A percentile compares a stretch with the other conserved stretches of the same genome.
Conservation (phyloP, 495 filamentous ascomycete species). For the Penicillium alfredii region DNA sequence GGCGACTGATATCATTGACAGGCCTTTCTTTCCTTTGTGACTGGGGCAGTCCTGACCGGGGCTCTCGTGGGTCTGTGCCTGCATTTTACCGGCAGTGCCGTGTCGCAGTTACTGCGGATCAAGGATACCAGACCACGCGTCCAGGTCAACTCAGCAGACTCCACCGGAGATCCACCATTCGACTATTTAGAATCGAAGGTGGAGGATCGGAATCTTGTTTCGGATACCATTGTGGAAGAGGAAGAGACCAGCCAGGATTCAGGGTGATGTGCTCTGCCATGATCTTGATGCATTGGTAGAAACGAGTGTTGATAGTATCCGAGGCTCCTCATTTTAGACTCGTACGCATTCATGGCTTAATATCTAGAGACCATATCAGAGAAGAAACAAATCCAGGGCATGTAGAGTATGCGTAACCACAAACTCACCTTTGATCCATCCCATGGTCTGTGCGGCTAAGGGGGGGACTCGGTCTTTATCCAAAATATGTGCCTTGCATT, state of each 20-base stretch:
- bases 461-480: too few species aligned
- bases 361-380: too few species aligned
- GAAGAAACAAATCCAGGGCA: too few species aligned
- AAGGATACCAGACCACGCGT: constrained; percentile 8
- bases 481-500: too few species aligned
- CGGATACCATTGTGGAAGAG: constrained; percentile 62
- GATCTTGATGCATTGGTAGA: too few species aligned
- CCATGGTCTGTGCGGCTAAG: too few species aligned
- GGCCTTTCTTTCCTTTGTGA: constrained; percentile 22
- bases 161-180: constrained; percentile 21
- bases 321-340: too few species aligned
- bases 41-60: constrained; percentile 18
- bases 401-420: too few species aligned
- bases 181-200: constrained; percentile 32
- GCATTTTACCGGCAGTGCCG: constrained; percentile 9
- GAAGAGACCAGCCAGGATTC: constrained; percentile 41
- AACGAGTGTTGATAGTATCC: too few species aligned
- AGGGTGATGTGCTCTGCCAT: constrained; percentile 2
- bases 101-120: constrained; percentile 15
- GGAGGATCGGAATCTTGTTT: constrained; percentile 37
- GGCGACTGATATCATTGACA: constrained; percentile 8
- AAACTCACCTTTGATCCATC: too few species aligned
- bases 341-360: too few species aligned
- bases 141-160: too few species aligned
- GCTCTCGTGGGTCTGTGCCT: constrained; percentile 16